phyloP scores from a whole-genome alignment of 192 early-diverging fungal genomes.

The Backusella morwellensis region DNA sequence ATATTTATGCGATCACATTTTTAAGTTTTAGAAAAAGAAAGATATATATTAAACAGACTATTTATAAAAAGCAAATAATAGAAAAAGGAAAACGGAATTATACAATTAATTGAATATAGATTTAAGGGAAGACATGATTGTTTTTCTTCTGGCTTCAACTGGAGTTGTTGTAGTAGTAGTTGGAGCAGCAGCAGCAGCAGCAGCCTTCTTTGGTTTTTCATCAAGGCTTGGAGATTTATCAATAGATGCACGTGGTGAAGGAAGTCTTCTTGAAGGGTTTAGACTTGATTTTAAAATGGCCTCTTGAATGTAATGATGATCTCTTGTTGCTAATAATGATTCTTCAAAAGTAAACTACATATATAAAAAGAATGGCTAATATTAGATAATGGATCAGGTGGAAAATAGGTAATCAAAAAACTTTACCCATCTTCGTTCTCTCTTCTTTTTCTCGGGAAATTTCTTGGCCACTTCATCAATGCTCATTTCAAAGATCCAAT shows the following conservation, averaged over 20 bases:
- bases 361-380: background rate
- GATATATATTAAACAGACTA: background rate
- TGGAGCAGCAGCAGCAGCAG: background rate
- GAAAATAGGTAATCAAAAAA: background rate
- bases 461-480: conserved; percentile 48
- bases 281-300: conserved; percentile 21
- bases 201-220: background rate
- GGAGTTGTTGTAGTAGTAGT: background rate
- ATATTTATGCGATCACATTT: background rate
- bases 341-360: conserved; percentile 32
- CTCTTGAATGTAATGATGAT: conserved; percentile 25
- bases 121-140: background rate
- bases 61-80: background rate
- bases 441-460: conserved; percentile 53
- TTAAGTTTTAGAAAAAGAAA: background rate
- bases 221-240: background rate
- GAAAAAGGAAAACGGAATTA: background rate
- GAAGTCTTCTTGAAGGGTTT: conserved; percentile 12
- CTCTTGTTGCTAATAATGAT: conserved; percentile 14
- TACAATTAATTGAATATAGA: background rate
- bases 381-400: background rate
- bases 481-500: conserved; percentile 58
- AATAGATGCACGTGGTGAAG: conserved; percentile 3
- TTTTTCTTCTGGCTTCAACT: background rate
- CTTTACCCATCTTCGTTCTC: conserved; percentile 34